Percentiles rank a stretch among this genome's conserved stretches.
These are phyloP conservation scores for Termitomyces sp. DNA, from an alignment of 768 basidiomycete genomes.

Conservation along the genomic window DNA sequence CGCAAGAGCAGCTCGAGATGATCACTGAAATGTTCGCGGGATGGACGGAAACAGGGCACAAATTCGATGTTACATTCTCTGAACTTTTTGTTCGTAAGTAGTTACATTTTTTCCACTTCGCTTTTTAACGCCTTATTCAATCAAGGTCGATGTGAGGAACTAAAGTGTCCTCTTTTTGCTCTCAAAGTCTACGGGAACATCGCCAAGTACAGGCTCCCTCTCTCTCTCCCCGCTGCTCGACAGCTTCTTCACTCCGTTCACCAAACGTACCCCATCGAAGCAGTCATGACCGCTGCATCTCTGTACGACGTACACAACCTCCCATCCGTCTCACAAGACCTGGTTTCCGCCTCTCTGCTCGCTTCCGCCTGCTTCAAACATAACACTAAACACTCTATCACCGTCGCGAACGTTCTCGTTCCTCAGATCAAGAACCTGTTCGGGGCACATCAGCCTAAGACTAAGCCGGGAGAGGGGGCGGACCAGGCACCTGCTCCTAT, in stretches of 20 bases:
- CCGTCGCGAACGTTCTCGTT: slow-evolving; percentile 36
- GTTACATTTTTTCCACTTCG: background rate
- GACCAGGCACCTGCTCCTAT: background rate
- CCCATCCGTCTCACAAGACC: slow-evolving; percentile 48
- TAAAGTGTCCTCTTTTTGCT: slow-evolving; percentile 49
- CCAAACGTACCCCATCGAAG: slow-evolving; percentile 36
- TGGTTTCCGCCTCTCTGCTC: slow-evolving; percentile 54
- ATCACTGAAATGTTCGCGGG: slow-evolving; percentile 41
- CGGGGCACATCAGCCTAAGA: background rate
- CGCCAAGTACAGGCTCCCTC: slow-evolving; percentile 50
- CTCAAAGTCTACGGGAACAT: slow-evolving; percentile 57
- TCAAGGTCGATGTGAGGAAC: slow-evolving; percentile 57
- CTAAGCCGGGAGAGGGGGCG: background rate
- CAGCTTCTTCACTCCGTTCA: slow-evolving; percentile 44
- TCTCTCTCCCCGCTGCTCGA: slow-evolving; percentile 43
- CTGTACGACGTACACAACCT: slow-evolving; percentile 52
- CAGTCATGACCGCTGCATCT: slow-evolving; percentile 43
- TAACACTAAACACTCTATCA: slow-evolving; percentile 28
- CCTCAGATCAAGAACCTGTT: slow-evolving; percentile 8
- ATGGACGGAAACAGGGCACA: slow-evolving; percentile 39
- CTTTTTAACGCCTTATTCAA: background rate
- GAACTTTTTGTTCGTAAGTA: slow-evolving; percentile 53
- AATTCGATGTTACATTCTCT: slow-evolving; percentile 38
- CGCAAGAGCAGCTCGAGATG: slow-evolving; percentile 40
- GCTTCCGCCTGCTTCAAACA: slow-evolving; percentile 49